Evolutionary conservation across 345 rosid genomes (phyloP).

Genomic region (Capsella bursapastoris): DNA sequence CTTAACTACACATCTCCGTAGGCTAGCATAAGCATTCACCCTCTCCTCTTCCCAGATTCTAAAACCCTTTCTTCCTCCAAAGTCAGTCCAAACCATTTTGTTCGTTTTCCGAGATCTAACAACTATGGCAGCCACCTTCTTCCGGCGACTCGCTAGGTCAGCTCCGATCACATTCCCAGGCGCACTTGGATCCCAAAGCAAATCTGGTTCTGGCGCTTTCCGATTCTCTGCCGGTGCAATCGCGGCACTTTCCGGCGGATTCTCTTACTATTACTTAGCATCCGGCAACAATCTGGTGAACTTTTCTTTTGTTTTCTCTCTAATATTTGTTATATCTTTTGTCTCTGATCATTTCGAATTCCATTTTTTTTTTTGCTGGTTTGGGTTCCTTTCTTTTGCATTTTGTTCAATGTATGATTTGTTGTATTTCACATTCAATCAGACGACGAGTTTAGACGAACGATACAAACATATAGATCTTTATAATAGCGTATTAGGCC

Average conservation of each 20-base stretch:
- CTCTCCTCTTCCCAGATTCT: slow-evolving; percentile 24
- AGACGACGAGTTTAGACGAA: slow-evolving; percentile 13
- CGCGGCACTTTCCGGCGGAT: slow-evolving; percentile 85
- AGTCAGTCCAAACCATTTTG: slow-evolving; percentile 12
- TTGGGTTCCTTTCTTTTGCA: neutral
- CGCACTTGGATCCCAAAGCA: slow-evolving; percentile 52
- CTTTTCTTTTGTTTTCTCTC: neutral
- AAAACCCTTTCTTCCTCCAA: slow-evolving; percentile 27
- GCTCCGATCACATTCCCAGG: slow-evolving; percentile 47
- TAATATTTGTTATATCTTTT: neutral
- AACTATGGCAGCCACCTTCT: slow-evolving; percentile 63
- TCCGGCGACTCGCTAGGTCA: slow-evolving; percentile 62
- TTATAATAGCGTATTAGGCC: neutral
- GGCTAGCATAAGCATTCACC: neutral
- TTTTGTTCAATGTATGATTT: slow-evolving; percentile 19
- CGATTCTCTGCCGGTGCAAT: slow-evolving; percentile 68
- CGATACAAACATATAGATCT: neutral
- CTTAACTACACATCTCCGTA: slow-evolving; percentile 22
- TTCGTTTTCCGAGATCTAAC: slow-evolving; percentile 35
- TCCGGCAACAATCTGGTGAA: slow-evolving; percentile 68
- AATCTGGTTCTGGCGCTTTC: slow-evolving; percentile 48
- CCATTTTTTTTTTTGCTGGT: slow-evolving; percentile 1
- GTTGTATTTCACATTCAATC: slow-evolving; percentile 1
- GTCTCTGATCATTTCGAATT: slow-evolving; percentile 10
- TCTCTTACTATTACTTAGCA: slow-evolving; percentile 61